Evolutionary conservation across 129 eudicot genomes (phyloP), one percentile per base, ranked within the genome.

Genomic region (Oenanthe sinensis): DNA sequence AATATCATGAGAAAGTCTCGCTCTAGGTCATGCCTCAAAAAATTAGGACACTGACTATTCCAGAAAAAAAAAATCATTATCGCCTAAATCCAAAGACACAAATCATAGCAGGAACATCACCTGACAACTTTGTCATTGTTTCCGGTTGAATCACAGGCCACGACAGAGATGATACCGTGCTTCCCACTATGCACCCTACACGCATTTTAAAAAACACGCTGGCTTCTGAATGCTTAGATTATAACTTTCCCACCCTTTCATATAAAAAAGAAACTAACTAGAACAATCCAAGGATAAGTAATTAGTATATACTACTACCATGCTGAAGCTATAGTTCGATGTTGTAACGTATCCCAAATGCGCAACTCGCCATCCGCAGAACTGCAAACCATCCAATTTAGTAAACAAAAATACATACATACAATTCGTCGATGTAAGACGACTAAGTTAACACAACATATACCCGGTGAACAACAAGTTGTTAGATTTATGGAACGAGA

Each of bases 171-270:
- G 30, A 89, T 88, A 77, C 98, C 98, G 78, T 91, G 98, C 62
- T 94, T 90, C 8, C 97, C 97, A 82, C 91, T 88, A 77, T 94
- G 98, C 65, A 87, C 91, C 94, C 97, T 89, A 82, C 62, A 82
- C 28, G 16, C 67, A 77, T 42, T 43, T 47, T 48, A 10, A 20
- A 1, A 75, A 70, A 20, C 5, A 70, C 22, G 42, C 28, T 40
- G 65, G 55, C 17, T 48, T 36, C 24, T 36, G 62, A 77, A 13
- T 8, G 39, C 36, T 55, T 20, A 8, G 14, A 20, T 24, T 40
- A 14, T 26, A 77, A 37, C 2, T 48, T 19, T 6, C 17, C 67
- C 6, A 10, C 11, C 45, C 17, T 28, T 13, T 17, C 40, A 22
- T 74, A 3, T 13, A 14, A 22, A 10, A 22, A 14, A 36, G 1